Conservation (phyloP, 2,329 filamentous ascomycete species). For the Sporothrix sp. region DNA sequence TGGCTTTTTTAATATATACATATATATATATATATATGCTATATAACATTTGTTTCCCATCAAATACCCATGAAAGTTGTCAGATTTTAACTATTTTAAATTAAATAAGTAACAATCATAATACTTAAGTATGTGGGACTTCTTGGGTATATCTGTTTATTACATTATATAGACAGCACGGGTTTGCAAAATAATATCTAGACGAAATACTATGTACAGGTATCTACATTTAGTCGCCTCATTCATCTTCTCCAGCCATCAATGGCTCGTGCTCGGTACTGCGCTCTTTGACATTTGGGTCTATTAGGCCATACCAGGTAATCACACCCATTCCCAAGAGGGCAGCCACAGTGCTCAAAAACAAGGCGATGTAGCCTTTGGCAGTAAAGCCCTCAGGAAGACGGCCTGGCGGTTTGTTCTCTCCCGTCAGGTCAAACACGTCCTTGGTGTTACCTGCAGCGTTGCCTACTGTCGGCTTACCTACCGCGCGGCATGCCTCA, state of each 20-base stretch:
- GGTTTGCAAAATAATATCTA: background rate
- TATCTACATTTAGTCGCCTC: background rate
- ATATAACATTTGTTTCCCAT: too few relatives aligned
- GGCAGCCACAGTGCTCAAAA: constrained; percentile 59
- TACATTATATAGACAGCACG: too few relatives aligned
- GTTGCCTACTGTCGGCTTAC: constrained; percentile 18
- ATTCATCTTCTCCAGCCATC: background rate
- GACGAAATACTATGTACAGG: background rate
- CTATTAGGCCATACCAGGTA: constrained; percentile 12
- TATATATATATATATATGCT: too few relatives aligned
- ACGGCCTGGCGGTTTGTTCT: constrained; percentile 16
- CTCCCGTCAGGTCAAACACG: constrained; percentile 21
- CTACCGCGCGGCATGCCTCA: constrained; percentile 40
- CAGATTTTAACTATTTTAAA: too few relatives aligned
- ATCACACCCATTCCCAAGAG: constrained; percentile 59
- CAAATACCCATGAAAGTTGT: too few relatives aligned
- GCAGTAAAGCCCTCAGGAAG: constrained; percentile 40
- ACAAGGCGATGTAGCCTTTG: constrained; percentile 62
- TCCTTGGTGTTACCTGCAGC: constrained; percentile 21
- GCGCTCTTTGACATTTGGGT: background rate
- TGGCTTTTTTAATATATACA: too few relatives aligned
- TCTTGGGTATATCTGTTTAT: too few relatives aligned
- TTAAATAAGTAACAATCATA: too few relatives aligned
- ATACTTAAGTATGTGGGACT: too few relatives aligned
- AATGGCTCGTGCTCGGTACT: background rate